Percentiles rank a stretch among this genome's conserved stretches.
These are phyloP conservation scores for Fragaria vesca DNA, from an alignment of 306 rosid species.

Conservation along the genomic window DNA sequence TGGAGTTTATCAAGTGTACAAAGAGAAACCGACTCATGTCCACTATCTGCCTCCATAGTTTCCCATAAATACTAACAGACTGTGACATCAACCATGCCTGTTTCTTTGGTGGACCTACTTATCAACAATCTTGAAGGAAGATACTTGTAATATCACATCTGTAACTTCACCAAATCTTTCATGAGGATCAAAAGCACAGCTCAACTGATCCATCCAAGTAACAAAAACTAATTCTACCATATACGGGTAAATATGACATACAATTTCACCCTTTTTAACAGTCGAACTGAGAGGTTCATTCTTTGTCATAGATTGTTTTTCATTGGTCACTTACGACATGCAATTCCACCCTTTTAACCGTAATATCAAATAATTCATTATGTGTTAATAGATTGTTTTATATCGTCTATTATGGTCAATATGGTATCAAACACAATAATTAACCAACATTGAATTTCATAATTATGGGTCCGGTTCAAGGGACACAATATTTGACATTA, in stretches of 20 bases:
- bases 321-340: not conserved
- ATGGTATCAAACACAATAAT: not conserved
- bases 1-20: not conserved
- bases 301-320: not conserved
- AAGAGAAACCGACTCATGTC: not conserved
- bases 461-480: not conserved
- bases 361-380: not conserved
- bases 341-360: not conserved
- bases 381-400: not conserved
- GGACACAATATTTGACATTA: too few species aligned
- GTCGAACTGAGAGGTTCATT: not conserved
- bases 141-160: not conserved
- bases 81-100: not conserved
- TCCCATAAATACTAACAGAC: not conserved
- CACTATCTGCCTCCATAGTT: not conserved
- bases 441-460: not conserved
- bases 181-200: not conserved
- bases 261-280: not conserved
- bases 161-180: not conserved
- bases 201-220: not conserved
- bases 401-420: not conserved
- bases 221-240: not conserved
- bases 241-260: not conserved
- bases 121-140: not conserved
- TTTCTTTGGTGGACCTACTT: slow-evolving; percentile 1